A percentile compares a stretch with the other conserved stretches of the same genome.
Evolutionary conservation across 352 stramenopile species (phyloP).

Genomic region (Phytopythium mirpurense): DNA sequence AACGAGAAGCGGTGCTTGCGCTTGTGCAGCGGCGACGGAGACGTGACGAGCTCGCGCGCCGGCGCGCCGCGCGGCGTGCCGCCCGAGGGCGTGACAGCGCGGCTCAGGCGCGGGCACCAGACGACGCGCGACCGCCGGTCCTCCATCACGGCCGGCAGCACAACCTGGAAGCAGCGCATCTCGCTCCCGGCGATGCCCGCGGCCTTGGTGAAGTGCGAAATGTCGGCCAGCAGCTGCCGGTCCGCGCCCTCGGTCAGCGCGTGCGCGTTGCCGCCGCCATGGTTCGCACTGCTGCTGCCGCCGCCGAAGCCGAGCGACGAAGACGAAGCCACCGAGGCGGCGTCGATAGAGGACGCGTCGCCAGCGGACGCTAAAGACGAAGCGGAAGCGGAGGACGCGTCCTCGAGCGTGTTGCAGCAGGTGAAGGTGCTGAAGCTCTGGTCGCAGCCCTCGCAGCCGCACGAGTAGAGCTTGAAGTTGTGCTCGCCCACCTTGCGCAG

Average conservation of each 20-base stretch:
- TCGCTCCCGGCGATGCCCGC: slow-evolving; percentile 70
- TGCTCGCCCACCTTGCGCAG: slow-evolving; percentile 65
- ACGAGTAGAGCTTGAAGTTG: slow-evolving; percentile 88
- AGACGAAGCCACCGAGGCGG: no score
- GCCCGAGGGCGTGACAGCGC: slow-evolving; percentile 44
- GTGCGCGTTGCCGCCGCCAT: background rate
- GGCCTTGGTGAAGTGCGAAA: slow-evolving; percentile 80
- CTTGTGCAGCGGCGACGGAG: slow-evolving; percentile 61
- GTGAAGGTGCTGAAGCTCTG: slow-evolving; percentile 82
- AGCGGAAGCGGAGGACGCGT: slow-evolving; percentile 16
- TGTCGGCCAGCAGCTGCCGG: slow-evolving; percentile 77
- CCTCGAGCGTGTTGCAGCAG: slow-evolving; percentile 68
- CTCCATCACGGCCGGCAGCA: slow-evolving; percentile 80
- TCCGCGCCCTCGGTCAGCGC: slow-evolving; percentile 43
- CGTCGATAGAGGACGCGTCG: no score
- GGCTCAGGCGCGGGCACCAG: slow-evolving; percentile 77
- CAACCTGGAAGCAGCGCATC: slow-evolving; percentile 78
- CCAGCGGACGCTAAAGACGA: no score
- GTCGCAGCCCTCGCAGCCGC: slow-evolving; percentile 82
- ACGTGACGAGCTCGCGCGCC: slow-evolving; percentile 54
- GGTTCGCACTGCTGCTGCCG: no score
- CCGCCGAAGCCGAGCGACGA: no score
- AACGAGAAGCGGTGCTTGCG: slow-evolving; percentile 74
- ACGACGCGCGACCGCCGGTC: slow-evolving; percentile 74
- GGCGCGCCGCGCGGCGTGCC: slow-evolving; percentile 57